Percentiles rank a stretch among this genome's conserved stretches.
Evolutionary conservation across 75 land plant species (phyloP).

Genomic region (Gnetum montanum): DNA sequence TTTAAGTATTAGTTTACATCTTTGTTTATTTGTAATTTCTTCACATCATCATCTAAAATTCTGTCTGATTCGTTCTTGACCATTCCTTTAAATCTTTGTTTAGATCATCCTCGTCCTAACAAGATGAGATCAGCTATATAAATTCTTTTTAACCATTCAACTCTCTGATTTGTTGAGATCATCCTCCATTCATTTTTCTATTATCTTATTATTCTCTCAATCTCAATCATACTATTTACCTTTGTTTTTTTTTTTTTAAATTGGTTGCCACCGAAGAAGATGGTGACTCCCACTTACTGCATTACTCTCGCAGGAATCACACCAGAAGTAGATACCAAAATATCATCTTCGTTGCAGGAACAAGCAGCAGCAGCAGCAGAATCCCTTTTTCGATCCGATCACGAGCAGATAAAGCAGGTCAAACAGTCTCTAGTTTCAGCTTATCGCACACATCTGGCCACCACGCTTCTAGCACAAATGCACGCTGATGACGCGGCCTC

Average conservation of each 20-base stretch:
- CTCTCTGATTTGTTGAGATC: too few relatives aligned
- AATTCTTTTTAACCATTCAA: too few relatives aligned
- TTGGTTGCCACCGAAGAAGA: not conserved
- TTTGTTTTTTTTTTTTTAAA: not conserved
- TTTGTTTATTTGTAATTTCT: not conserved
- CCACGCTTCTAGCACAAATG: not conserved
- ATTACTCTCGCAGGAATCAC: slow-evolving; percentile 4
- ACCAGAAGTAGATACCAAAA: not conserved
- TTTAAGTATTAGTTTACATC: too few relatives aligned
- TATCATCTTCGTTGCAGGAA: not conserved
- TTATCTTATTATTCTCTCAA: too few relatives aligned
- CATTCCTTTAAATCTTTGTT: too few relatives aligned
- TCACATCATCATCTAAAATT: not conserved
- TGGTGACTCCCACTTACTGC: not conserved
- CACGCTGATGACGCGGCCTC: not conserved
- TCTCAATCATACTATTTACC: not conserved
- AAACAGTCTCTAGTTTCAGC: slow-evolving; percentile 3
- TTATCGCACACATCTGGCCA: not conserved
- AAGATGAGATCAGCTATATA: too few relatives aligned
- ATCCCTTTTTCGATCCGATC: not conserved
- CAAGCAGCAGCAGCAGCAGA: too few relatives aligned
- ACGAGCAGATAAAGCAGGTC: not conserved
- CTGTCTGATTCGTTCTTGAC: too few relatives aligned
- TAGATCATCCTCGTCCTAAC: too few relatives aligned
- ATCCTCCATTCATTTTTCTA: too few relatives aligned